These are phyloP conservation scores for Chytridium lagenaria DNA, from an alignment of 371 early-diverging fungal species.

Conservation along the genomic window DNA sequence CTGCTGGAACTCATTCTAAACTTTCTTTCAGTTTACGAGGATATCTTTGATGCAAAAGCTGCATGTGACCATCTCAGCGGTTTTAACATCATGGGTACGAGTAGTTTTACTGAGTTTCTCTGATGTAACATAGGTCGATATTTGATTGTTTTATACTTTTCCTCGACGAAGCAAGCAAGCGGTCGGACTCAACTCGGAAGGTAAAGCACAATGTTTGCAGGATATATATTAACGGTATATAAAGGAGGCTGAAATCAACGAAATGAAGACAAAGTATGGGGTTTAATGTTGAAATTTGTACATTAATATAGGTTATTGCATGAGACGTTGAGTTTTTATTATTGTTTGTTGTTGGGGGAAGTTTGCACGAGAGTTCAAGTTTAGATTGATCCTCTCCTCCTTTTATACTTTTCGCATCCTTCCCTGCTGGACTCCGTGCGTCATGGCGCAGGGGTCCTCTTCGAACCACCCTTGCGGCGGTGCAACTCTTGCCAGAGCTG, in stretches of 20 bases:
- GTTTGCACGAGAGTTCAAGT: too few species aligned
- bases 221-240: conserved; percentile 26
- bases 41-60: conserved; percentile 95
- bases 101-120: background rate
- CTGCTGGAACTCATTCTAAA: background rate
- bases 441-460: too few species aligned
- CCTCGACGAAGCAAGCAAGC: conserved; percentile 57
- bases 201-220: background rate
- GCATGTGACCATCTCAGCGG: conserved; percentile 95
- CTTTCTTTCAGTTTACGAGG: conserved; percentile 73
- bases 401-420: too few species aligned
- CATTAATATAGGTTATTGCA: too few species aligned
- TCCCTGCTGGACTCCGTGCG: too few species aligned
- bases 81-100: conserved; percentile 87
- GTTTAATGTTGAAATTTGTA: too few species aligned
- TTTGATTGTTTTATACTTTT: conserved; percentile 93
- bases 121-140: conserved; percentile 86
- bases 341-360: too few species aligned
- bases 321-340: too few species aligned
- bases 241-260: conserved; percentile 83
- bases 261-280: conserved; percentile 67
- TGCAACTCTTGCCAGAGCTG: too few species aligned
- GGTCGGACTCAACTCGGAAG: background rate
- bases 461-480: too few species aligned
- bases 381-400: too few species aligned